Base-by-base conservation (phyloP, 495 filamentous ascomycete genomes). In the Aspergillus leporis region DNA sequence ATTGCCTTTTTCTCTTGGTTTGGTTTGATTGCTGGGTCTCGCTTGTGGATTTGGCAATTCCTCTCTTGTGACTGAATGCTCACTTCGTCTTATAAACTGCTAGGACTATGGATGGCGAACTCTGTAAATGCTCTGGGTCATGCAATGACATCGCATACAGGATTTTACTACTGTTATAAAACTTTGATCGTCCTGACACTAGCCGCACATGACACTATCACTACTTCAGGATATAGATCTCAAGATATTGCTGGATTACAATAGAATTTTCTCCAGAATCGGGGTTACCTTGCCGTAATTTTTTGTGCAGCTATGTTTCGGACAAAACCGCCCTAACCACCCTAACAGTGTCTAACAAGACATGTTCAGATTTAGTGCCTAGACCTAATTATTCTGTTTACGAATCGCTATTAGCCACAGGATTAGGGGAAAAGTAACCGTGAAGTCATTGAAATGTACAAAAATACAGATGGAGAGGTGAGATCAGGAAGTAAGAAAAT, bases 401-500 rank as follows among this genome's bases (percentile, higher is more conserved):
- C 40, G 25, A 14, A 19, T 56, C 22, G 52, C 51, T 3, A 55
- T 45, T 51, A 61, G 36, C 46, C 47, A 60, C 41, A 41, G 46
- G 22, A 61, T 45, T 51, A 58, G 40, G 40, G 22, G 49, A 53
- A 22, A 28, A 51, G 46, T 23, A 63, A 61, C 64, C 58, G 59
- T 59, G 41, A 61, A 60, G 56, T 58, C 57, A 61, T 60, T 58
- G 61, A 51, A 45, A 47, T 60, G 58, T 50, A 60, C 40, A 64
- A 55, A 55, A 58, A 58, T 58, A 62, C 51, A 62, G 40, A 56
- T 41, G 48, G n/a, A 46, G 56, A 53, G 34, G 45, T 9, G 43
- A 53, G 38, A 53, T 45, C 12, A 58, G 45, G 47, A 28, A 41
- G 31, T 30, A 52, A 56, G 30, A 59, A 58, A 46, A 36, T 41